These are phyloP conservation scores for Saitozyma sp. DNA, from an alignment of 768 basidiomycete species.

Conservation along the genomic window DNA sequence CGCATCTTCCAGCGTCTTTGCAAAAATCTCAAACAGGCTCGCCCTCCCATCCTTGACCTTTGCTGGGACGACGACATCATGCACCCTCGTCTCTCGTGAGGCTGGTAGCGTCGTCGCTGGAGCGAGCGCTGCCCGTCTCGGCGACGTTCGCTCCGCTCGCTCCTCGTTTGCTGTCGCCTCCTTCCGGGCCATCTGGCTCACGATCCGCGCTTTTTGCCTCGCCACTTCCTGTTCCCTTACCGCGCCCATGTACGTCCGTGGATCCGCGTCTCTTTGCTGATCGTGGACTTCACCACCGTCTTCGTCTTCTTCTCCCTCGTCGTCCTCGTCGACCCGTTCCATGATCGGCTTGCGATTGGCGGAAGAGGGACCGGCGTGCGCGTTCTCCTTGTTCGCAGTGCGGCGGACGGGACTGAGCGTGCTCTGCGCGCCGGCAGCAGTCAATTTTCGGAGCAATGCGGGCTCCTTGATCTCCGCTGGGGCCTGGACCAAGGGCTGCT, in stretches of 20 bases:
- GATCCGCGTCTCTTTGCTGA: constrained; percentile 52
- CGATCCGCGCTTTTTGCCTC: constrained; percentile 87
- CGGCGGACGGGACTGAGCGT: constrained; percentile 57
- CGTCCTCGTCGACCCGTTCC: constrained; percentile 44
- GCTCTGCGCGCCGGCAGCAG: constrained; percentile 58
- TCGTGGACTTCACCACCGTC: constrained; percentile 56
- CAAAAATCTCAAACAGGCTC: not conserved
- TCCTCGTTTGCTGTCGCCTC: constrained; percentile 52
- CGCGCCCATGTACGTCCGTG: constrained; percentile 42
- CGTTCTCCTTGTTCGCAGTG: constrained; percentile 1
- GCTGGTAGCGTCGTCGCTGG: constrained; percentile 12
- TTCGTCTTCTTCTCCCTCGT: constrained; percentile 56
- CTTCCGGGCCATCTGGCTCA: constrained; percentile 79
- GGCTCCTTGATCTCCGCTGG: constrained; percentile 46
- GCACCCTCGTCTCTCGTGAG: not conserved
- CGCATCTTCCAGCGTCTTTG: not conserved
- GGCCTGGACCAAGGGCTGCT: constrained; percentile 78
- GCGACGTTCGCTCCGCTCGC: constrained; percentile 39
- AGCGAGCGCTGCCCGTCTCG: constrained; percentile 50
- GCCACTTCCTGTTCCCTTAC: constrained; percentile 71
- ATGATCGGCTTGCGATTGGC: not conserved
- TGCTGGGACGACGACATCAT: no score
- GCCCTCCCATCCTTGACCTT: no score
- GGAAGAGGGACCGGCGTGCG: constrained; percentile 1
- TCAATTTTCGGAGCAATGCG: constrained; percentile 43